Evolutionary conservation across 164 flowering plant species (phyloP), one percentile per base, ranked within the genome.

Genomic region (Umbellularia californica): DNA sequence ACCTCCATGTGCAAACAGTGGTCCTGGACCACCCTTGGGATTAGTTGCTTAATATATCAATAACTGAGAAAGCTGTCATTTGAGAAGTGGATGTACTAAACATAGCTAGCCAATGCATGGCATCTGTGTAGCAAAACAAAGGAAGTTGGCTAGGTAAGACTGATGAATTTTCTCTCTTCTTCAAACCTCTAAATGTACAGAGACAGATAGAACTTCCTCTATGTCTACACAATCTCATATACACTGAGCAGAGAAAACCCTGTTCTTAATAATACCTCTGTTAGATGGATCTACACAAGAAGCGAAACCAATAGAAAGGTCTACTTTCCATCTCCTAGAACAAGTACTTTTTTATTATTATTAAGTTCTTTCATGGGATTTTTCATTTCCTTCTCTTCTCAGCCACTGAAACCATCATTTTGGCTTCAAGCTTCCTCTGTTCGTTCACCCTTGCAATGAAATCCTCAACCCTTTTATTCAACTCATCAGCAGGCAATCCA

Each of bases 391-490:
- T 35, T 33, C 25, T 28, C n/a, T 6, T 77, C 72, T 77, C 69
- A 77, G 27, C 65, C 76, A 69, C 73, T 23, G 68, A 63, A 30
- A 77, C 35, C 9, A 78, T 70, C 60, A 72, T n/a, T 22, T 60
- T 67, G 71, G 81, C 83, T 88, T 92, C 94, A 76, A 89, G 83
- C 82, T 75, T 84, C 84, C 89, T 81, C 58, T 80, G 90, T 47
- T 74, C 84, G 51, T 87, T 89, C 11, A 92, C 81, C 80, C 86
- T 89, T 51, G 90, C 92, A 80, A 92, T 90, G 77, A 86, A 85
- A 74, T 85, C 92, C 68, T 92, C 94, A 73, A 85, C 90, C 80
- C 87, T 90, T 78, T 76, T 82, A 68, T 83, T 86, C 73, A 91
- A 76, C 47, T 84, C 89, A 67, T 88, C 87, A 10, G 76, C 78